A percentile compares a stretch with the other conserved stretches of the same genome.
These are phyloP conservation scores for Monilinia laxa DNA, from an alignment of 2,329 filamentous ascomycete species.

Conservation along the genomic window DNA sequence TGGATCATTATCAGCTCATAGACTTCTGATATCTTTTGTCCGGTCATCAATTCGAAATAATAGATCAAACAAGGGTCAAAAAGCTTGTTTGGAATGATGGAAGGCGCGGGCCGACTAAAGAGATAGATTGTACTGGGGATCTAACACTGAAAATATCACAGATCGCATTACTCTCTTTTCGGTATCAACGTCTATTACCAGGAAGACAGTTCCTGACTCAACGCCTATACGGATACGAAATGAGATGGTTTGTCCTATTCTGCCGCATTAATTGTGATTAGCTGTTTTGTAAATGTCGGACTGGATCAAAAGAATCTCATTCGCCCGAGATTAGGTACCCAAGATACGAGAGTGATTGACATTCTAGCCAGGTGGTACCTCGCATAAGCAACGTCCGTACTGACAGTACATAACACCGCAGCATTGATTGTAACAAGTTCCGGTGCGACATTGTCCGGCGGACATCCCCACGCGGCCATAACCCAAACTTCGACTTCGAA, in stretches of 20 bases:
- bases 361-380: slow-evolving; percentile 13
- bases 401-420: slow-evolving; percentile 22
- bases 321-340: slow-evolving; percentile 25
- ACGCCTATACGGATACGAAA: slow-evolving; percentile 23
- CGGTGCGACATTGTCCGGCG: slow-evolving; percentile 25
- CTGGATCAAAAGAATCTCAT: slow-evolving; percentile 15
- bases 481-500: slow-evolving; percentile 1
- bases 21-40: slow-evolving; percentile 22
- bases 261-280: slow-evolving; percentile 16
- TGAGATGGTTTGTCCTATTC: slow-evolving; percentile 15
- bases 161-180: slow-evolving; percentile 14
- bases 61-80: slow-evolving; percentile 21
- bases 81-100: slow-evolving; percentile 21
- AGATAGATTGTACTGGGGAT: not conserved
- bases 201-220: slow-evolving; percentile 5
- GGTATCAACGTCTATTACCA: slow-evolving; percentile 17
- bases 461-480: slow-evolving; percentile 23
- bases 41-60: slow-evolving; percentile 22
- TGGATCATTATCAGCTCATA: slow-evolving; percentile 22
- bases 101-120: slow-evolving; percentile 15
- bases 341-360: slow-evolving; percentile 21
- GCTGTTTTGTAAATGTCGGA: slow-evolving; percentile 13
- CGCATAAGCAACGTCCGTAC: slow-evolving; percentile 25
- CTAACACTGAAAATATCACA: slow-evolving; percentile 14
- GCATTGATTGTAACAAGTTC: slow-evolving; percentile 21